phyloP scores from a whole-genome alignment of 2,329 filamentous ascomycete genomes.

The Colletotrichum tamarilloi region DNA sequence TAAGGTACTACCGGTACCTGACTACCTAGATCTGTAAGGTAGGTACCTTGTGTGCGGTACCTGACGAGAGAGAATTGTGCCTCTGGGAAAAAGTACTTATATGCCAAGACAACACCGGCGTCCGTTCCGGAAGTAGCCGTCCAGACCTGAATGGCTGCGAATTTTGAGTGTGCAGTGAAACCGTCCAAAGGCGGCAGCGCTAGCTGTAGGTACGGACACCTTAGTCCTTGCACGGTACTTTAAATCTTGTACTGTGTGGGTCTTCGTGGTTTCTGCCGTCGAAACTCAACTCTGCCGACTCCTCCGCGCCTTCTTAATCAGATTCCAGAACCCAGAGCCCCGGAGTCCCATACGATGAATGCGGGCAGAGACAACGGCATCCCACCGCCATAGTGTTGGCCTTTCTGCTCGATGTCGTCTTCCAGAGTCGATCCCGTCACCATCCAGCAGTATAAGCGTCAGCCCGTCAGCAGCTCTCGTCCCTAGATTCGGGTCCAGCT shows the following conservation, averaged over 20 bases:
- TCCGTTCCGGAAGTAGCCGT: not conserved
- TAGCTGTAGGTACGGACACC: not conserved
- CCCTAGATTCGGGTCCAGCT: not conserved
- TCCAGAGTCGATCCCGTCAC: not conserved
- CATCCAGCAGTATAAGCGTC: not conserved
- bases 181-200: slow-evolving; percentile 16
- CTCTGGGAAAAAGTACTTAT: not conserved
- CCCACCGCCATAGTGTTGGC: not conserved
- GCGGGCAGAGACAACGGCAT: not conserved
- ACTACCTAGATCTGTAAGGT: not conserved
- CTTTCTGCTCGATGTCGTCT: not conserved
- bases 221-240: no score
- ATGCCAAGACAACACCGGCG: not conserved
- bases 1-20: no score
- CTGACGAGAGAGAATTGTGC: not conserved
- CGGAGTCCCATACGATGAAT: slow-evolving; percentile 16
- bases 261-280: not conserved
- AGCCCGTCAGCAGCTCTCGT: slow-evolving; percentile 4
- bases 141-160: not conserved
- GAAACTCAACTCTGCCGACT: slow-evolving; percentile 1
- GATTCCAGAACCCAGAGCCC: slow-evolving; percentile 2
- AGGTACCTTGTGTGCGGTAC: not conserved
- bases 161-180: slow-evolving; percentile 17
- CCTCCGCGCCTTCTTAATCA: slow-evolving; percentile 11
- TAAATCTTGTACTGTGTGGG: not conserved